phyloP scores from a whole-genome alignment of 2,329 filamentous ascomycete genomes.

The Bipolaris gigantea region DNA sequence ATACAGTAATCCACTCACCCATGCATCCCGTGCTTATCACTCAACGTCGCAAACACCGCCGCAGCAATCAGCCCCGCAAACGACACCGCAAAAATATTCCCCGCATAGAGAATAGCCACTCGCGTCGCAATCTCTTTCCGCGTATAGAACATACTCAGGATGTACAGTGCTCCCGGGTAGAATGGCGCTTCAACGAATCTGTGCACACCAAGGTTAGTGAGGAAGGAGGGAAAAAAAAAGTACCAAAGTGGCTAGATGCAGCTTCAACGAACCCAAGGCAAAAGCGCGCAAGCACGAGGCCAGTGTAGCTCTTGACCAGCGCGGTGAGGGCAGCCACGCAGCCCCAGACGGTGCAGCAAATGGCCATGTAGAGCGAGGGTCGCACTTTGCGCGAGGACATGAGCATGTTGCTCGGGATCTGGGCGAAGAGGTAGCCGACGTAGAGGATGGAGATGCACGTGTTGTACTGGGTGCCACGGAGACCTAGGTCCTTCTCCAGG shows the following conservation, averaged over 20 bases:
- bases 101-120: slow-evolving; percentile 42
- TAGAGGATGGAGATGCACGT: slow-evolving; percentile 51
- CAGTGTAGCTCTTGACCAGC: slow-evolving; percentile 31
- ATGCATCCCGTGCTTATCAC: slow-evolving; percentile 20
- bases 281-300: slow-evolving; percentile 34
- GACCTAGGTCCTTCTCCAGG: slow-evolving; percentile 56
- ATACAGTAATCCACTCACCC: slow-evolving; percentile 11
- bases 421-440: slow-evolving; percentile 30
- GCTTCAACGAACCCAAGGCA: slow-evolving; percentile 37
- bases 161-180: slow-evolving; percentile 62
- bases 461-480: slow-evolving; percentile 31
- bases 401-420: slow-evolving; percentile 51
- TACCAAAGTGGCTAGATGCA: no score
- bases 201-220: no score
- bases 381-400: slow-evolving; percentile 38
- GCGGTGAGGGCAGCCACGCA: slow-evolving; percentile 33
- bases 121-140: slow-evolving; percentile 48
- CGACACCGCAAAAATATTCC: slow-evolving; percentile 42
- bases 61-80: slow-evolving; percentile 49
- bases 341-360: slow-evolving; percentile 41
- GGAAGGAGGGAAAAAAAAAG: no score
- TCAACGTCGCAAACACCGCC: slow-evolving; percentile 32
- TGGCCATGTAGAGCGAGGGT: slow-evolving; percentile 37
- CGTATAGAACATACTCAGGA: slow-evolving; percentile 67
- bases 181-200: slow-evolving; percentile 48